phyloP scores from a whole-genome alignment of 2,329 filamentous ascomycete genomes.

The Colletotrichum horii region DNA sequence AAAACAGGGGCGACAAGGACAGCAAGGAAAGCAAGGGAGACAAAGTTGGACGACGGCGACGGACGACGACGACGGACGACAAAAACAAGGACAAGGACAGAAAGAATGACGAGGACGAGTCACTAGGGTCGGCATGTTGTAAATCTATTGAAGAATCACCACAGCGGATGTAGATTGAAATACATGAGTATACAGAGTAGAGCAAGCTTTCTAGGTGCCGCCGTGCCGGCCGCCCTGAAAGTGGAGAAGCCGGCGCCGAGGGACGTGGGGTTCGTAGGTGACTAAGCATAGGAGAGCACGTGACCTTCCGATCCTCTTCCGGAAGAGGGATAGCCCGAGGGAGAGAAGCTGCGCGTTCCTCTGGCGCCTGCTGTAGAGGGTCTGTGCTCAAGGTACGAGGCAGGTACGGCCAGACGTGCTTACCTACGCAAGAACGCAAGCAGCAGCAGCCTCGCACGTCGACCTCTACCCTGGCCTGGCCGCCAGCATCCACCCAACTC shows the following conservation, averaged over 20 bases:
- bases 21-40: neutral
- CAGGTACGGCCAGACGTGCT: neutral
- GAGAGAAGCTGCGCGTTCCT: constrained; percentile 39
- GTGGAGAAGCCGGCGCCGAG: neutral
- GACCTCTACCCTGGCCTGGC: constrained; percentile 27
- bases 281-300: neutral
- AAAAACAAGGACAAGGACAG: neutral
- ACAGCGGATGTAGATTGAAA: neutral
- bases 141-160: fast-evolving
- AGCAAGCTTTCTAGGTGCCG: too few relatives aligned
- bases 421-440: constrained; percentile 18
- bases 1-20: neutral
- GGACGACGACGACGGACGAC: neutral
- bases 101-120: neutral
- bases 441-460: constrained; percentile 18
- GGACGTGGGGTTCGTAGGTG: neutral
- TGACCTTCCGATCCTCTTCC: fast-evolving
- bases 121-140: neutral
- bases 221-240: neutral
- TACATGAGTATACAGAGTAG: neutral
- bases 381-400: neutral
- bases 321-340: neutral
- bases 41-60: neutral
- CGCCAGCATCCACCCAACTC: constrained; percentile 27
- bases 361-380: constrained; percentile 44